Conservation (phyloP, 2,329 filamentous ascomycete species). For the Cryphonectria naterciae region DNA sequence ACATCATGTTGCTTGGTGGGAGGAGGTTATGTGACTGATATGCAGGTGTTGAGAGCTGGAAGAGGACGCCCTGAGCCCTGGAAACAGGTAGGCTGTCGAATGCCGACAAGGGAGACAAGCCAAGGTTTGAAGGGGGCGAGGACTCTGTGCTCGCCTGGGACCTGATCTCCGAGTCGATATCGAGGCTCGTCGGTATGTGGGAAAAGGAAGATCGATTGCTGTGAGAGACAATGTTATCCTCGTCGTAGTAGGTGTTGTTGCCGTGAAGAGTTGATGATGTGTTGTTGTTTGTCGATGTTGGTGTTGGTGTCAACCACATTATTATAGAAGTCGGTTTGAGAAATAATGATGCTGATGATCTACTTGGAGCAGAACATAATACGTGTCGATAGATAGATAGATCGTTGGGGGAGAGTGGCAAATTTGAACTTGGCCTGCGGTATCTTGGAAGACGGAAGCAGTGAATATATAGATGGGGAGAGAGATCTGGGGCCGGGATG, state of each 20-base stretch:
- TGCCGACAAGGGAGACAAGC: conserved; percentile 37
- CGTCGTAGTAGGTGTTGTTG: conserved; percentile 6
- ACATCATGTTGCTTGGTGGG: conserved; percentile 39
- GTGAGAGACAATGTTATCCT: conserved; percentile 10
- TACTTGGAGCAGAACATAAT: background rate
- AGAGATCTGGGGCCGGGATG: conserved; percentile 14
- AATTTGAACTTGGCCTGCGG: conserved; percentile 16
- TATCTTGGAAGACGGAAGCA: conserved; percentile 20
- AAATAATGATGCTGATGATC: background rate
- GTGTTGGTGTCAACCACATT: conserved; percentile 25
- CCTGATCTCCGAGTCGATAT: conserved; percentile 32
- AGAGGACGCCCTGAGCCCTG: conserved; percentile 17
- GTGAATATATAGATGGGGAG: conserved; percentile 20
- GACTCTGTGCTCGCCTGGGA: conserved; percentile 35
- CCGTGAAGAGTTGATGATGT: conserved; percentile 30
- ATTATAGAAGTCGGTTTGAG: conserved; percentile 16
- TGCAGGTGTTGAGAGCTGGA: conserved; percentile 5
- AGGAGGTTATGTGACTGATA: background rate
- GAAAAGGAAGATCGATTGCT: conserved; percentile 19
- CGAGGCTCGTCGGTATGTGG: conserved; percentile 25
- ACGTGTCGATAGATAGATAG: background rate
- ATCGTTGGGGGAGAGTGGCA: conserved; percentile 3
- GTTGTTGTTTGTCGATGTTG: conserved; percentile 30
- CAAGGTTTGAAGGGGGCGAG: conserved; percentile 37
- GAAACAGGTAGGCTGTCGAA: conserved; percentile 41